These are phyloP conservation scores for Coccomyxa sp. DNA, from an alignment of 139 green algal species.

Conservation along the genomic window DNA sequence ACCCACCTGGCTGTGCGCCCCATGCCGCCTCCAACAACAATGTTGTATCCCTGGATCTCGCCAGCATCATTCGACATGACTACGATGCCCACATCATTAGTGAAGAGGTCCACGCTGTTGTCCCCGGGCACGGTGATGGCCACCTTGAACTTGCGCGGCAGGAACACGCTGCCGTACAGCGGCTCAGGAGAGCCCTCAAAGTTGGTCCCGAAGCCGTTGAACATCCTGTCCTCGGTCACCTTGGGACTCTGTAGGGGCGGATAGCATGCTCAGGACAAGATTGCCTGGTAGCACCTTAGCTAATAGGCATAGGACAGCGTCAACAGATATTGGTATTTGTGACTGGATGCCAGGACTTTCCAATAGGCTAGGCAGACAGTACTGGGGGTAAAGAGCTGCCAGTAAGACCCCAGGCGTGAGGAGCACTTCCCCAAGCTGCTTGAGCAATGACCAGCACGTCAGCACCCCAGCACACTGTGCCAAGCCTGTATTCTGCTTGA, in stretches of 20 bases:
- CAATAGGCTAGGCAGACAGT: no score
- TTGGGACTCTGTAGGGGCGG: constrained; percentile 88
- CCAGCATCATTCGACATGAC: constrained; percentile 65
- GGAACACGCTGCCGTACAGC: constrained; percentile 95
- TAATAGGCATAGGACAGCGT: no score
- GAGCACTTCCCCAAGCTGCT: no score
- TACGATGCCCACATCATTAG: constrained; percentile 93
- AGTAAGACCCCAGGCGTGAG: no score
- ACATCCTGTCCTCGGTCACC: constrained; percentile 75
- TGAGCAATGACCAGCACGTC: no score
- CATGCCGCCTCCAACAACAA: constrained; percentile 95
- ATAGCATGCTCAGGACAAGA: no score
- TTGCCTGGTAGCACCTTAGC: no score
- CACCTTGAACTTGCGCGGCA: constrained; percentile 99
- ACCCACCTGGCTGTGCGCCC: constrained; percentile 75
- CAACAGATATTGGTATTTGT: no score
- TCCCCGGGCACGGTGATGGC: constrained; percentile 82
- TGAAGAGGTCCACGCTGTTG: constrained; percentile 97
- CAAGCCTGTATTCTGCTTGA: no score
- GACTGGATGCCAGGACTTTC: no score
- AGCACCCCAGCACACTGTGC: no score
- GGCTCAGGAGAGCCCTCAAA: constrained; percentile 91
- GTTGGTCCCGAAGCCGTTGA: constrained; percentile 96
- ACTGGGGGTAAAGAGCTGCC: no score
- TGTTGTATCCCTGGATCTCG: constrained; percentile 84